Conservation (phyloP, 1,284 basidiomycete species). For the Volvariella surrecta region DNA sequence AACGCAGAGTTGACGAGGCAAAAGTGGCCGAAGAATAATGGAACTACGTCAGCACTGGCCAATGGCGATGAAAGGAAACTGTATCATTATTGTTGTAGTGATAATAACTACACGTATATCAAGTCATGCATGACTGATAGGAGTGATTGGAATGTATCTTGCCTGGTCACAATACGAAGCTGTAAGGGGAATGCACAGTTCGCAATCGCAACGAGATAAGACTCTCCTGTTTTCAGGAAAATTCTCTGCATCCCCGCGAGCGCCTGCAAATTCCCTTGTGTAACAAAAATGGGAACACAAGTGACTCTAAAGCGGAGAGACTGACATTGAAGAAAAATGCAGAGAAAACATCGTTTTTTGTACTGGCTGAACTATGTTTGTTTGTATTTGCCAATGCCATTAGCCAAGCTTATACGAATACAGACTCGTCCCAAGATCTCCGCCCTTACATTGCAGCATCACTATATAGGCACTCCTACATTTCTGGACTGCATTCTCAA, state of each 20-base stretch:
- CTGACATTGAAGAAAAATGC: slow-evolving; percentile 25
- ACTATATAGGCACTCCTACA: not conserved
- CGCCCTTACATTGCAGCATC: too few relatives aligned
- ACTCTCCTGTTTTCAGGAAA: slow-evolving; percentile 8
- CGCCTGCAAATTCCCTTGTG: slow-evolving; percentile 44
- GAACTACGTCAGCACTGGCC: too few relatives aligned
- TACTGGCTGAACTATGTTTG: too few relatives aligned
- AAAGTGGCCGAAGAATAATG: slow-evolving; percentile 19
- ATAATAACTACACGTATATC: not conserved
- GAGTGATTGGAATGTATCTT: slow-evolving; percentile 1
- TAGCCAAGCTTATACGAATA: too few relatives aligned
- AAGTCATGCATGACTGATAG: slow-evolving; percentile 7
- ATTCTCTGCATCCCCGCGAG: slow-evolving; percentile 53
- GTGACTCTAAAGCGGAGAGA: slow-evolving; percentile 56
- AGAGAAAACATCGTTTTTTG: too few relatives aligned
- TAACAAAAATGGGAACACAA: slow-evolving; percentile 37
- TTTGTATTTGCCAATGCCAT: too few relatives aligned
- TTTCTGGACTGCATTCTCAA: not conserved
- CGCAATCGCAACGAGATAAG: too few relatives aligned
- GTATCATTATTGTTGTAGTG: too few relatives aligned
- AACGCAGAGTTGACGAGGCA: slow-evolving; percentile 41
- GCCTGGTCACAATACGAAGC: too few relatives aligned
- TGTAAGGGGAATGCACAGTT: too few relatives aligned
- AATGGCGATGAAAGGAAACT: too few relatives aligned
- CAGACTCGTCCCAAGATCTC: too few relatives aligned